These are phyloP conservation scores for Isatis tinctoria DNA, from an alignment of 345 rosid species.

Conservation along the genomic window DNA sequence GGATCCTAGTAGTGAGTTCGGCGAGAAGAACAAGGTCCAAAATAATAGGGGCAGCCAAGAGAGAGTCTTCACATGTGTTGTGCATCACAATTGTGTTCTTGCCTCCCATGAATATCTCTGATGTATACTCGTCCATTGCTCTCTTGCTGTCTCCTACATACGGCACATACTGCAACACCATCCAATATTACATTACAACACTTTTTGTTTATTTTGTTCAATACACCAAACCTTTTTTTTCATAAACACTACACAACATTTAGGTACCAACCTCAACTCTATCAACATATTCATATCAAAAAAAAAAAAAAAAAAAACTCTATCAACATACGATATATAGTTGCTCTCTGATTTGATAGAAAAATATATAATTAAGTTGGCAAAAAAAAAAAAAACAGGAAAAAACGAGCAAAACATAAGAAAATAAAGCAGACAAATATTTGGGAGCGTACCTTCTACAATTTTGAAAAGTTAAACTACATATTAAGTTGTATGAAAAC, in stretches of 20 bases:
- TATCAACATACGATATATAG: no score
- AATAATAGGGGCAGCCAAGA: constrained; percentile 95
- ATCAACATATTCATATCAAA: no score
- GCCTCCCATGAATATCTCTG: constrained; percentile 99
- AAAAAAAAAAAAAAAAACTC: no score
- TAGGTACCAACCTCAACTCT: no score
- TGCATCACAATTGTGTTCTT: constrained; percentile 85
- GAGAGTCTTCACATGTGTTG: constrained; percentile 97
- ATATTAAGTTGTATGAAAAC: neutral
- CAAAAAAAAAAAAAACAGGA: no score
- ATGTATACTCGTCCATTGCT: constrained; percentile 98
- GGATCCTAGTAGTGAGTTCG: constrained; percentile 88
- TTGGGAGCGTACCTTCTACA: neutral
- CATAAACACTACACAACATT: no score
- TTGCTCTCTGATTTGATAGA: neutral
- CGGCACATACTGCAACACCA: constrained; percentile 70
- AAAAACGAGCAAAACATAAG: neutral
- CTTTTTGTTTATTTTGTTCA: neutral
- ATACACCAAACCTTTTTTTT: no score
- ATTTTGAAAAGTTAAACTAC: neutral
- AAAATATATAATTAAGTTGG: neutral
- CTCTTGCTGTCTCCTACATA: constrained; percentile 98
- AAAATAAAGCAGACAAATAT: neutral
- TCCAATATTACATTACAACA: neutral
- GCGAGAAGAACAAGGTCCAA: constrained; percentile 94